A percentile compares a stretch with the other conserved stretches of the same genome.
Conservation (phyloP, 1,139 yeast species). For the Yamadazyma taylorii region DNA sequence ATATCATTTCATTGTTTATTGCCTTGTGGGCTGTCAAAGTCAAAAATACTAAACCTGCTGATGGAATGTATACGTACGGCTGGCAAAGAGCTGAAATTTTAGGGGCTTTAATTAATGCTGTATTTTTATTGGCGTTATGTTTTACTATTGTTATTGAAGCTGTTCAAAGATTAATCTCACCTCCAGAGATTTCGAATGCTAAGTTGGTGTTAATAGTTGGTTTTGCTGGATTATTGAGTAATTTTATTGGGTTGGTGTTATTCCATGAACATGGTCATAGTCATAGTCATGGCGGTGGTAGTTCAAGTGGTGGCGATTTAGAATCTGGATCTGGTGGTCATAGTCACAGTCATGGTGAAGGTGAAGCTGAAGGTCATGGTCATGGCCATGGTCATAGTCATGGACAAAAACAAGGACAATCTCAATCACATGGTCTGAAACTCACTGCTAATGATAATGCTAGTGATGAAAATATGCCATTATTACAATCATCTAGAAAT, state of each 20-base stretch:
- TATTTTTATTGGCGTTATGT: conserved; percentile 86
- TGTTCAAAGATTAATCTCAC: conserved; percentile 80
- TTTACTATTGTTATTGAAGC: conserved; percentile 93
- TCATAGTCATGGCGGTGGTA: conserved; percentile 61
- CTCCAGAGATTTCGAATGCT: conserved; percentile 79
- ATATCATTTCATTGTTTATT: conserved; percentile 81
- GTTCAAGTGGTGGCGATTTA: conserved; percentile 19
- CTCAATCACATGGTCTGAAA: too few species aligned
- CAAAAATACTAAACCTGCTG: conserved; percentile 79
- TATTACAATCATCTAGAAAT: conserved; percentile 10
- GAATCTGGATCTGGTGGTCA: conserved; percentile 3
- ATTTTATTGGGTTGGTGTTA: conserved; percentile 76
- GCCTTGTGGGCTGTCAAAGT: conserved; percentile 97
- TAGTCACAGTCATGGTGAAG: conserved; percentile 19
- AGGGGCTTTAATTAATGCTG: conserved; percentile 93
- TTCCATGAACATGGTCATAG: conserved; percentile 90
- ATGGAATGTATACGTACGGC: conserved; percentile 88
- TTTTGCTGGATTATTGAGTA: conserved; percentile 75
- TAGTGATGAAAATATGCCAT: conserved; percentile 14
- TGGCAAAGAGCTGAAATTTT: conserved; percentile 96
- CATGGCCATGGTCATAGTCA: neutral
- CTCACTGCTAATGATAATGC: neutral
- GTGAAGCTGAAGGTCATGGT: neutral
- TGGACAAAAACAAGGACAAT: neutral
- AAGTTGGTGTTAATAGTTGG: conserved; percentile 81